A percentile compares a stretch with the other conserved stretches of the same genome.
phyloP scores from a whole-genome alignment of 1,284 basidiomycete species.

The Thelephora terrestris region DNA sequence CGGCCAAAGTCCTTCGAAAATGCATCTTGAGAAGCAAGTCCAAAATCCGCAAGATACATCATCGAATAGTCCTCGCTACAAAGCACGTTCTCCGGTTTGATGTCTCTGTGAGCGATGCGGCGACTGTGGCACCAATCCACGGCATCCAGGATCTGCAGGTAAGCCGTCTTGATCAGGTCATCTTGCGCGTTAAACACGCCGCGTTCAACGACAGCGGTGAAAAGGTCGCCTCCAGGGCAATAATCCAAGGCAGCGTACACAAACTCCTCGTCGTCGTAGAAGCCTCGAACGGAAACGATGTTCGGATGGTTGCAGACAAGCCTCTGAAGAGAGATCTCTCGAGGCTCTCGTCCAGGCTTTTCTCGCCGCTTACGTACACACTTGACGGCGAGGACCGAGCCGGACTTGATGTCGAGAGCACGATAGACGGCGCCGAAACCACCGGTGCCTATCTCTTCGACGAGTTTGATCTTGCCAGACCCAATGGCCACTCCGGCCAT shows the following conservation, averaged over 20 bases:
- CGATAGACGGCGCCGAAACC: slow-evolving; percentile 36
- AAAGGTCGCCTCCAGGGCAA: slow-evolving; percentile 55
- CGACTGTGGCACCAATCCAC: slow-evolving; percentile 49
- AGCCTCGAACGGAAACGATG: slow-evolving; percentile 48
- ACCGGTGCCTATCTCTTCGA: slow-evolving; percentile 72
- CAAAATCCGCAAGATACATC: slow-evolving; percentile 59
- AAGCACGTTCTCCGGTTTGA: slow-evolving; percentile 74
- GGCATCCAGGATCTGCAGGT: slow-evolving; percentile 54
- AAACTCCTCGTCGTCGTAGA: slow-evolving; percentile 44
- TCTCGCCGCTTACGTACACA: slow-evolving; percentile 34
- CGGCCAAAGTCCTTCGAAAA: slow-evolving; percentile 40
- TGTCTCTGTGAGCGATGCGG: slow-evolving; percentile 61
- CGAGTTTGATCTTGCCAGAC: slow-evolving; percentile 86
- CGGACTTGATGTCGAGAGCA: slow-evolving; percentile 27
- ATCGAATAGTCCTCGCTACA: slow-evolving; percentile 34
- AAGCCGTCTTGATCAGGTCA: slow-evolving; percentile 37
- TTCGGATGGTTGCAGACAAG: slow-evolving; percentile 48
- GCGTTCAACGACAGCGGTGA: slow-evolving; percentile 46
- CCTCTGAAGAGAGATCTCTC: slow-evolving; percentile 35
- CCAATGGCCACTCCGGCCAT: slow-evolving; percentile 74
- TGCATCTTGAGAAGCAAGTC: slow-evolving; percentile 48
- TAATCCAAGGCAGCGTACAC: slow-evolving; percentile 57
- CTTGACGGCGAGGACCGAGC: slow-evolving; percentile 41
- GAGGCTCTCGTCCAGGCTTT: slow-evolving; percentile 2
- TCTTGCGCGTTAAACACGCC: slow-evolving; percentile 39